A percentile compares a stretch with the other conserved stretches of the same genome.
Evolutionary conservation across 805 yeast species (phyloP).

Genomic region (Barnettozyma sucrosica): DNA sequence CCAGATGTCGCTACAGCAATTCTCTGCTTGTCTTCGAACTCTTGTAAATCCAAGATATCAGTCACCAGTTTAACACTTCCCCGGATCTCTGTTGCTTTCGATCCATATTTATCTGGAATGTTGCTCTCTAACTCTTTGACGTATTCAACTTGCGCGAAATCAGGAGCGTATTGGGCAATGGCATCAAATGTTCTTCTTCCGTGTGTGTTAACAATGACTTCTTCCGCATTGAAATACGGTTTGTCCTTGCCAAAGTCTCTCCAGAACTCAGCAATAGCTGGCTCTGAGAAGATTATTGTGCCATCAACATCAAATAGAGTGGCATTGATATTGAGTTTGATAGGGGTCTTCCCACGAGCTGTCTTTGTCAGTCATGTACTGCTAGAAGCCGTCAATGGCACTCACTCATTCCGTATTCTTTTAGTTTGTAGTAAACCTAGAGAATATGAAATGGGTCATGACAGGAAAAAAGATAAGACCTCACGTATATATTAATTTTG

Average conservation of each 20-base stretch:
- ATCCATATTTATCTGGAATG: slow-evolving; percentile 67
- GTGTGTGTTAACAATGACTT: slow-evolving; percentile 68
- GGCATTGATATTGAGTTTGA: slow-evolving; percentile 34
- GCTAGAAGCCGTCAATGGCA: neutral
- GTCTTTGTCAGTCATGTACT: neutral
- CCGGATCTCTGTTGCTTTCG: slow-evolving; percentile 64
- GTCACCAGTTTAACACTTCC: slow-evolving; percentile 66
- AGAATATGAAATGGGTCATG: too few relatives aligned
- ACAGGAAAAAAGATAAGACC: neutral
- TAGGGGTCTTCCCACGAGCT: slow-evolving; percentile 9
- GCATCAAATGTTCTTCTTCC: slow-evolving; percentile 82
- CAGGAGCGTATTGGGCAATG: slow-evolving; percentile 65
- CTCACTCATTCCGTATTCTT: neutral
- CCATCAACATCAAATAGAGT: slow-evolving; percentile 81
- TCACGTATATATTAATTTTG: neutral
- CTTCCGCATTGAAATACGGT: slow-evolving; percentile 64
- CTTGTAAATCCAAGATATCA: slow-evolving; percentile 27
- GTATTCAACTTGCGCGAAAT: slow-evolving; percentile 56
- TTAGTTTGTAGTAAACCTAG: neutral
- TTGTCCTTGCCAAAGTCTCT: slow-evolving; percentile 60
- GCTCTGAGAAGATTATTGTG: slow-evolving; percentile 74
- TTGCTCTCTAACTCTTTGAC: slow-evolving; percentile 63
- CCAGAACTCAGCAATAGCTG: slow-evolving; percentile 80
- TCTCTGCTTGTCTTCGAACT: slow-evolving; percentile 42
- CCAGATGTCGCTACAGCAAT: slow-evolving; percentile 89